Conservation (phyloP, 2,329 filamentous ascomycete species). For the Clonostachys sp. region DNA sequence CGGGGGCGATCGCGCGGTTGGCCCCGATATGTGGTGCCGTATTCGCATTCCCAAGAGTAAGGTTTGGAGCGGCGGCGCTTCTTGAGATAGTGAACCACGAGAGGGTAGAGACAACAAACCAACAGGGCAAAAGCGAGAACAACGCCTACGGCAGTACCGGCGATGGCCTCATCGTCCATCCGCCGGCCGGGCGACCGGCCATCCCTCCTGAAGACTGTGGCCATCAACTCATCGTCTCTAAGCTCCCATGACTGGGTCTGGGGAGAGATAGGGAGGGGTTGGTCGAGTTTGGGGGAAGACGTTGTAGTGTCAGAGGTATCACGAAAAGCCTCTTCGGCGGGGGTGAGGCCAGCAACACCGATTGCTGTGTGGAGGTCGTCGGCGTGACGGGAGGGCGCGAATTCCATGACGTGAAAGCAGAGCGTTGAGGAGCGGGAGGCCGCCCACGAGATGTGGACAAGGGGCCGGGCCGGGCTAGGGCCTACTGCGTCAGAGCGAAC, state of each 20-base stretch:
- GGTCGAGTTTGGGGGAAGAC: not conserved
- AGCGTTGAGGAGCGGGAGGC: conserved; percentile 3
- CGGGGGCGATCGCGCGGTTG: conserved; percentile 9
- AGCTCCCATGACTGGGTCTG: too few relatives aligned
- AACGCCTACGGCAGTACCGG: conserved; percentile 28
- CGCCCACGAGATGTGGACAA: conserved; percentile 3
- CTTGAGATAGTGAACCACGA: conserved; percentile 17
- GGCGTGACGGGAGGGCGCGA: not conserved
- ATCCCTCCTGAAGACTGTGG: conserved; percentile 9
- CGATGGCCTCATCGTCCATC: conserved; percentile 26
- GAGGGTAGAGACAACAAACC: conserved; percentile 30
- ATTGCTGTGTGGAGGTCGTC: not conserved
- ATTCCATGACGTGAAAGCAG: conserved; percentile 2
- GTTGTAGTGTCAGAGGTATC: not conserved
- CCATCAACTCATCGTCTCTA: conserved; percentile 5
- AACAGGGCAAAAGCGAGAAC: conserved; percentile 23
- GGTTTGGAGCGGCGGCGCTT: conserved; percentile 4
- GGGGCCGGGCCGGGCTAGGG: not conserved
- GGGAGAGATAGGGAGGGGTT: not conserved
- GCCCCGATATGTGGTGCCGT: conserved; percentile 1
- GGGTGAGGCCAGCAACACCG: not conserved
- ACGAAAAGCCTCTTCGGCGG: not conserved
- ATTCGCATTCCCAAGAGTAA: conserved; percentile 2
- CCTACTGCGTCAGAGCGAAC: not conserved
- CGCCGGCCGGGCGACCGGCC: conserved; percentile 14